phyloP scores from a whole-genome alignment of 2,329 filamentous ascomycete species.

The Hypoxylon sp. region DNA sequence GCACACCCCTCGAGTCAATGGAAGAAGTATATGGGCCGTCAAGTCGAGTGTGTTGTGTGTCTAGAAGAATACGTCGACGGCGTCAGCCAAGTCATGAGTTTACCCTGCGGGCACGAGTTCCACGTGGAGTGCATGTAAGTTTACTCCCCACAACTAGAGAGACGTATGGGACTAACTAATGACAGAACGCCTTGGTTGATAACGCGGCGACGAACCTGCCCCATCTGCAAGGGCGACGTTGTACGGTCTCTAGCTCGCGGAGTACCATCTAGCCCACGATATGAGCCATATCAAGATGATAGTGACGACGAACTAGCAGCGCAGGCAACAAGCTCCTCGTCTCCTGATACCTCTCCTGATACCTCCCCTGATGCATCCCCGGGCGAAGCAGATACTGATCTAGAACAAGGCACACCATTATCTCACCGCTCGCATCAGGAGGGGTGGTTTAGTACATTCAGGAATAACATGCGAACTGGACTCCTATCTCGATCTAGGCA shows the following conservation, averaged over 20 bases:
- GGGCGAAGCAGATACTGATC: slow-evolving; percentile 55
- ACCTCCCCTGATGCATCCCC: slow-evolving; percentile 44
- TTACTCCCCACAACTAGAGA: background rate
- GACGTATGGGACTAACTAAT: slow-evolving; percentile 45
- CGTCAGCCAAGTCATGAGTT: slow-evolving; percentile 93
- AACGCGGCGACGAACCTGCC: slow-evolving; percentile 94
- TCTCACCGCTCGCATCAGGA: slow-evolving; percentile 50
- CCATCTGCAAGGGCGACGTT: slow-evolving; percentile 98
- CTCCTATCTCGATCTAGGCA: slow-evolving; percentile 38
- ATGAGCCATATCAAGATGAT: slow-evolving; percentile 70
- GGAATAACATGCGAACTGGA: slow-evolving; percentile 51
- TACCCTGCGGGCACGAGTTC: slow-evolving; percentile 98
- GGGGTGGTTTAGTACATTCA: slow-evolving; percentile 60
- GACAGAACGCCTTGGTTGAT: slow-evolving; percentile 94
- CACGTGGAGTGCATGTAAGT: slow-evolving; percentile 99
- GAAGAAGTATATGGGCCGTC: slow-evolving; percentile 77
- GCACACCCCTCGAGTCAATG: slow-evolving; percentile 64
- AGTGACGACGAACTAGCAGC: slow-evolving; percentile 59
- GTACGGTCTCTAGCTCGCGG: slow-evolving; percentile 77
- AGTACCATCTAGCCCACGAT: slow-evolving; percentile 66
- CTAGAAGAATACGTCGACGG: slow-evolving; percentile 97
- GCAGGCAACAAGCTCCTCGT: slow-evolving; percentile 46
- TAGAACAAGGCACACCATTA: slow-evolving; percentile 61
- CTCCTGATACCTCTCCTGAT: slow-evolving; percentile 43
- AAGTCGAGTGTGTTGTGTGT: slow-evolving; percentile 95